Percentiles rank a stretch among this genome's conserved stretches.
Conservation (phyloP, 805 yeast genomes). For the Tetrapisispora pingtungensis region DNA sequence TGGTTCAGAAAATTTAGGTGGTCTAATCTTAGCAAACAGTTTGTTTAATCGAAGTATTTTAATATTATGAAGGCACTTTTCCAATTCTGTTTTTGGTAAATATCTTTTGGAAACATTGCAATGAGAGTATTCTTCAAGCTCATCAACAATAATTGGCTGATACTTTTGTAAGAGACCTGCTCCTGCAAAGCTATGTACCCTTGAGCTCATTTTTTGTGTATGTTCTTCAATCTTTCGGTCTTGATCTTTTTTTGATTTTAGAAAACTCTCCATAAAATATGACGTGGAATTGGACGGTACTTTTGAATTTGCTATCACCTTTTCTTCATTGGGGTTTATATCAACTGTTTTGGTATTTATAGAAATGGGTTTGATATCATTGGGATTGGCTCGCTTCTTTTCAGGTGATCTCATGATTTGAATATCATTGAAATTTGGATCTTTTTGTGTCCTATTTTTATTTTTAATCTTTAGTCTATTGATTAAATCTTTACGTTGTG, state of each 20-base stretch:
- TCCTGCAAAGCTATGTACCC: slow-evolving; percentile 34
- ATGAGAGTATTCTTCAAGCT: slow-evolving; percentile 39
- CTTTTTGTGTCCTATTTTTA: slow-evolving; percentile 6
- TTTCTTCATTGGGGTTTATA: slow-evolving; percentile 10
- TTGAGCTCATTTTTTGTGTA: slow-evolving; percentile 24
- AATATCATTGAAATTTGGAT: slow-evolving; percentile 19
- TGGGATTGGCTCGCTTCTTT: slow-evolving; percentile 6
- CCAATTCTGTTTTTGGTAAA: slow-evolving; percentile 31
- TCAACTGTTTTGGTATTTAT: too few species aligned
- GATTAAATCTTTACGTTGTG: slow-evolving; percentile 19
- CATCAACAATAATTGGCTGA: slow-evolving; percentile 30
- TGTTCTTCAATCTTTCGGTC: slow-evolving; percentile 13
- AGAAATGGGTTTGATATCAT: neutral
- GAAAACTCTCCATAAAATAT: slow-evolving; percentile 29
- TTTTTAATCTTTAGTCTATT: slow-evolving; percentile 16
- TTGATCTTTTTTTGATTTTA: slow-evolving; percentile 19
- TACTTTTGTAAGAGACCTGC: slow-evolving; percentile 13
- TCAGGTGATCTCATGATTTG: slow-evolving; percentile 26
- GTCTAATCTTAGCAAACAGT: slow-evolving; percentile 51
- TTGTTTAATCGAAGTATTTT: slow-evolving; percentile 50
- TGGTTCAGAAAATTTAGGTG: slow-evolving; percentile 66
- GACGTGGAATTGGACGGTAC: slow-evolving; percentile 14
- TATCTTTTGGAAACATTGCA: slow-evolving; percentile 38
- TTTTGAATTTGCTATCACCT: neutral
- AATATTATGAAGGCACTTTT: slow-evolving; percentile 35